phyloP scores from a whole-genome alignment of 768 basidiomycete genomes.

The Serpula lacrymans region DNA sequence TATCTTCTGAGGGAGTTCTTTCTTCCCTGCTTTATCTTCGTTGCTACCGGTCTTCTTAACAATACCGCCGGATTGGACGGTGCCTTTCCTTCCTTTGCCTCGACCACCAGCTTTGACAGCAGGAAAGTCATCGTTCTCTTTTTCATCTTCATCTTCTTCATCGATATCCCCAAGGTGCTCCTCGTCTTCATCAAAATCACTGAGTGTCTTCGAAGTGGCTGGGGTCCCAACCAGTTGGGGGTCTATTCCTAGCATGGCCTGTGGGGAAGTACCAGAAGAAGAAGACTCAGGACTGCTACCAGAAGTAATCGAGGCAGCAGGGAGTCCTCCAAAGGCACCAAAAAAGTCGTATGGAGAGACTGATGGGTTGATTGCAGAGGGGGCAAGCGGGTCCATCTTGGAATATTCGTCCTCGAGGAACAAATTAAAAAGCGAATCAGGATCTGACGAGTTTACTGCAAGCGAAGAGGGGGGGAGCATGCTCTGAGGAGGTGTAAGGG shows the following conservation, averaged over 20 bases:
- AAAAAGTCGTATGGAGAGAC: slow-evolving; percentile 40
- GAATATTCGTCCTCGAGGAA: slow-evolving; percentile 45
- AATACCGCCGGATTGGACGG: slow-evolving; percentile 71
- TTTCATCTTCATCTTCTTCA: slow-evolving; percentile 30
- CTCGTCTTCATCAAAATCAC: slow-evolving; percentile 39
- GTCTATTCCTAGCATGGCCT: slow-evolving; percentile 54
- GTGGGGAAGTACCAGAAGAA: slow-evolving; percentile 16
- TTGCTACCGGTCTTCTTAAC: slow-evolving; percentile 48
- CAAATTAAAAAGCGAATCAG: slow-evolving; percentile 40
- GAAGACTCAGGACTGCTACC: slow-evolving; percentile 20
- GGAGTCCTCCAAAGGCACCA: slow-evolving; percentile 27
- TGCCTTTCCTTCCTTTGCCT: slow-evolving; percentile 60
- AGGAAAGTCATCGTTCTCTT: slow-evolving; percentile 41
- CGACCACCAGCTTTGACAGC: slow-evolving; percentile 58
- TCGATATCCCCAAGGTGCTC: slow-evolving; percentile 20
- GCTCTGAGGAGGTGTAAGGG: slow-evolving; percentile 47
- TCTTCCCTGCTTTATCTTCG: slow-evolving; percentile 18
- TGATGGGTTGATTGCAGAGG: slow-evolving; percentile 24
- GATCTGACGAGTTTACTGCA: slow-evolving; percentile 28
- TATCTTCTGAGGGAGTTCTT: slow-evolving; percentile 22
- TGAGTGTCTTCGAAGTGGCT: slow-evolving; percentile 39
- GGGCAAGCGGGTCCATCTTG: slow-evolving; percentile 21
- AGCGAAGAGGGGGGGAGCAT: slow-evolving; percentile 33
- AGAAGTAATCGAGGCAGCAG: slow-evolving; percentile 23
- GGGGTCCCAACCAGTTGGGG: slow-evolving; percentile 75